Evolutionary conservation across 2,329 filamentous ascomycete genomes (phyloP).

Genomic region (Nemania sp.): DNA sequence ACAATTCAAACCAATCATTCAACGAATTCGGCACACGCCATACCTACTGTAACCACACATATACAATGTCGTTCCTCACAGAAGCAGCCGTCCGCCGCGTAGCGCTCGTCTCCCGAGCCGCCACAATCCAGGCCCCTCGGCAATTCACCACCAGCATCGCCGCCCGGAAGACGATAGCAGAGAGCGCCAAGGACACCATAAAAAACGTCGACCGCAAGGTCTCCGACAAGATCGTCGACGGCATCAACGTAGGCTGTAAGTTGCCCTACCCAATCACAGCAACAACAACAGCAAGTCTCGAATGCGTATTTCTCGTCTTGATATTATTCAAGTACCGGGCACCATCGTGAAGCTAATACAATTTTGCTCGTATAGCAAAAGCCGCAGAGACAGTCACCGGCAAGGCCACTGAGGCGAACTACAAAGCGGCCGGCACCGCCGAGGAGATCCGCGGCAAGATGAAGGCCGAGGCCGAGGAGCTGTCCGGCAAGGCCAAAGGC

Average conservation of each 20-base stretch:
- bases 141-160: conserved; percentile 54
- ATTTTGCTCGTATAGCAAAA: conserved; percentile 35
- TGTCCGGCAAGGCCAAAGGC: conserved; percentile 44
- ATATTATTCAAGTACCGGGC: no score
- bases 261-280: no score
- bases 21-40: not conserved
- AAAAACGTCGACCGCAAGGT: conserved; percentile 64
- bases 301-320: no score
- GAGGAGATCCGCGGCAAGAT: conserved; percentile 38
- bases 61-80: conserved; percentile 58
- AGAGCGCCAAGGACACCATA: conserved; percentile 61
- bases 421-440: conserved; percentile 43
- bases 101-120: conserved; percentile 42
- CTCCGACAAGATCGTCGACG: conserved; percentile 63
- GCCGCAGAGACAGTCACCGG: conserved; percentile 54
- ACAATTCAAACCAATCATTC: not conserved
- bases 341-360: conserved; percentile 7
- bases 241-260: conserved; percentile 62
- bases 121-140: conserved; percentile 48
- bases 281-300: no score
- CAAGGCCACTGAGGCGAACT: conserved; percentile 42
- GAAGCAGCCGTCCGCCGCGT: conserved; percentile 50
- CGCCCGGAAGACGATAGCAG: conserved; percentile 53
- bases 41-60: not conserved
- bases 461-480: conserved; percentile 36